Evolutionary conservation across 371 early-diverging fungal genomes (phyloP), one percentile per base, ranked within the genome.

Genomic region (Rhizopus sp.): DNA sequence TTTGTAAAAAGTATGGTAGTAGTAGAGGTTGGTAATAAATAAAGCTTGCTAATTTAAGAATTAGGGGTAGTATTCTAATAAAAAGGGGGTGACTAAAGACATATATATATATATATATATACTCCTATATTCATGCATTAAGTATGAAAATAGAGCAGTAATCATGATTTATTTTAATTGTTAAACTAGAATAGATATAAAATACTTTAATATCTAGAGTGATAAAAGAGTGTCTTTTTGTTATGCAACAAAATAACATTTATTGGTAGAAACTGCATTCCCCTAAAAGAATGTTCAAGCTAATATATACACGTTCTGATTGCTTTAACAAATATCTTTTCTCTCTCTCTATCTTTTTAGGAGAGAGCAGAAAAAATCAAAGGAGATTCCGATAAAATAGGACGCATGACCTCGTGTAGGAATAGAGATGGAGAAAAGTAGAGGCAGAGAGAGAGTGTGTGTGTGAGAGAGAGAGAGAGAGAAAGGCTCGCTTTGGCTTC

Each of bases 331-430:
- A 23, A 23, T 23, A 2, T 23, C 23, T 23, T 23, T 23, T 23
- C 16, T n/a, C 3, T 42, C 7, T 42, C 16, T 42, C 16, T 42
- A n/a, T n/a, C n/a, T 42, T 42, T 17, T 42, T 7, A 15, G 7
- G 8, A 42, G 7, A 42, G 10, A n/a, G 7, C 46, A 29, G 7
- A 46, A 15, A 16, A 7, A 4, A 46, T 2, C 9, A 29, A 46
- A 29, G 46, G 46, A 29, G 30, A 9, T 46, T 46, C 46, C 46
- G 46, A 46, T 46, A 46, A 46, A 46, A 46, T 46, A 46, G 46
- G 7, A 46, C 8, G 46, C 46, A 46, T 46, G 46, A 46, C 46
- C 46, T 46, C 46, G 46, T 46, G 46, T 41, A 41, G 6, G 6
- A 41, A 7, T 42, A n/a, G n/a, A 10, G 5, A 10, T 16, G 1